Evolutionary conservation across 2,329 filamentous ascomycete genomes (phyloP).

Genomic region (Sclerotinia sclerotiorum): DNA sequence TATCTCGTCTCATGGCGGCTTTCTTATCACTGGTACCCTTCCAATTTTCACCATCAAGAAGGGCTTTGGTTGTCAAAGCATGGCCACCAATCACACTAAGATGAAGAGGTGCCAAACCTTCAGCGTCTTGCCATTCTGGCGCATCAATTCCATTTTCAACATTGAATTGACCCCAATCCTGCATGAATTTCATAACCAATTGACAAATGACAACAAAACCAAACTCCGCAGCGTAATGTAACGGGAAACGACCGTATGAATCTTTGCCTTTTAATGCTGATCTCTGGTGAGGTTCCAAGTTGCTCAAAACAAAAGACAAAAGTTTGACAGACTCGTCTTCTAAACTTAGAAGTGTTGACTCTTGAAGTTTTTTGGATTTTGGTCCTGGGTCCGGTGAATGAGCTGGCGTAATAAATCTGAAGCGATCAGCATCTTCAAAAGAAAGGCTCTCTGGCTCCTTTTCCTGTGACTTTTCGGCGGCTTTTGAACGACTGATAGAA

Average conservation of each 20-base stretch:
- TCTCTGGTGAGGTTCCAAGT: slow-evolving; percentile 66
- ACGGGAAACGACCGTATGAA: slow-evolving; percentile 75
- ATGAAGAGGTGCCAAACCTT: slow-evolving; percentile 88
- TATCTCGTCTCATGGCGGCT: slow-evolving; percentile 63
- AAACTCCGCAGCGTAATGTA: slow-evolving; percentile 94
- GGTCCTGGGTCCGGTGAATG: slow-evolving; percentile 64
- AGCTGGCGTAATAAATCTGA: slow-evolving; percentile 75
- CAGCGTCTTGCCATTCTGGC: slow-evolving; percentile 84
- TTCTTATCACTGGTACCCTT: slow-evolving; percentile 61
- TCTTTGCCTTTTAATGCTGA: slow-evolving; percentile 68
- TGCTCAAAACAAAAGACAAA: slow-evolving; percentile 61
- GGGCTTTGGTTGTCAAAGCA: slow-evolving; percentile 75
- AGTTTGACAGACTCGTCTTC: slow-evolving; percentile 77
- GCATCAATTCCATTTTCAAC: slow-evolving; percentile 84
- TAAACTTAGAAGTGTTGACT: slow-evolving; percentile 63
- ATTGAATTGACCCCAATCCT: slow-evolving; percentile 84
- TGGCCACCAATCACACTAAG: slow-evolving; percentile 91
- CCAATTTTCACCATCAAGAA: slow-evolving; percentile 81
- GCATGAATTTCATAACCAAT: slow-evolving; percentile 83
- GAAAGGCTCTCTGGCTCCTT: slow-evolving; percentile 40
- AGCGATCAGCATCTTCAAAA: slow-evolving; percentile 46
- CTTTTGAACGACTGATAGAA: slow-evolving; percentile 75
- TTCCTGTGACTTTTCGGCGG: slow-evolving; percentile 45
- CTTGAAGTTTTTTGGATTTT: slow-evolving; percentile 62
- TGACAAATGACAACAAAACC: slow-evolving; percentile 90